Evolutionary conservation across 768 basidiomycete species (phyloP).

Genomic region (Trametes punicea): DNA sequence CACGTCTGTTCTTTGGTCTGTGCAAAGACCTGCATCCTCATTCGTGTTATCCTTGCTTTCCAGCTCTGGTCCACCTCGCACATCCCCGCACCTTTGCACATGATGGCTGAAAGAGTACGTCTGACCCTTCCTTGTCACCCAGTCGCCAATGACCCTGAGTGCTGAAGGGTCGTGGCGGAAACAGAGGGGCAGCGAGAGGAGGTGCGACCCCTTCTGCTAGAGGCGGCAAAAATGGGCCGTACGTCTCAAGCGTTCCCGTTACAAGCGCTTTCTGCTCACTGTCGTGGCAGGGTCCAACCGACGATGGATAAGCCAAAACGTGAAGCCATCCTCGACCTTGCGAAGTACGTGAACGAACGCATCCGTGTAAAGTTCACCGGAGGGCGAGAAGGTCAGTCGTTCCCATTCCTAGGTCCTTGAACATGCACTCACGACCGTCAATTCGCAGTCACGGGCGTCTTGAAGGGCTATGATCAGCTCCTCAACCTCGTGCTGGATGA

Average conservation of each 20-base stretch:
- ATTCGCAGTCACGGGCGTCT: conserved; percentile 74
- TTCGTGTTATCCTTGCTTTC: no score
- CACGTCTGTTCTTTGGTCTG: not conserved
- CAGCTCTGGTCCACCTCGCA: not conserved
- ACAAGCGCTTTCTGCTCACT: not conserved
- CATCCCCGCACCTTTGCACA: not conserved
- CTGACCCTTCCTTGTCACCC: conserved; percentile 4
- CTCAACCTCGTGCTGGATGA: conserved; percentile 97
- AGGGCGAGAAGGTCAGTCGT: conserved; percentile 81
- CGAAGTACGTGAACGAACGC: conserved; percentile 89
- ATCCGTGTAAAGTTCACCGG: conserved; percentile 98
- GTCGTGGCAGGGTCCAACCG: conserved; percentile 38
- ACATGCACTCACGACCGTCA: conserved; percentile 5
- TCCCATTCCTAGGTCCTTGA: not conserved
- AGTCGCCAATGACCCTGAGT: conserved; percentile 18
- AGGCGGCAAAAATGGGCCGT: conserved; percentile 36
- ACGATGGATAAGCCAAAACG: conserved; percentile 77
- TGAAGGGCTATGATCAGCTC: conserved; percentile 96
- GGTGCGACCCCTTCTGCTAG: conserved; percentile 41
- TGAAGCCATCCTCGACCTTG: conserved; percentile 93
- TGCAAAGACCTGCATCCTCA: no score
- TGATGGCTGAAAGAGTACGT: conserved; percentile 64
- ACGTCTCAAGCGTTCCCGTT: no score
- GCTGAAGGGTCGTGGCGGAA: conserved; percentile 56
- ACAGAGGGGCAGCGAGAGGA: conserved; percentile 45